These are phyloP conservation scores for Trichoderma sp. DNA, from an alignment of 2,329 filamentous ascomycete genomes.

Conservation along the genomic window DNA sequence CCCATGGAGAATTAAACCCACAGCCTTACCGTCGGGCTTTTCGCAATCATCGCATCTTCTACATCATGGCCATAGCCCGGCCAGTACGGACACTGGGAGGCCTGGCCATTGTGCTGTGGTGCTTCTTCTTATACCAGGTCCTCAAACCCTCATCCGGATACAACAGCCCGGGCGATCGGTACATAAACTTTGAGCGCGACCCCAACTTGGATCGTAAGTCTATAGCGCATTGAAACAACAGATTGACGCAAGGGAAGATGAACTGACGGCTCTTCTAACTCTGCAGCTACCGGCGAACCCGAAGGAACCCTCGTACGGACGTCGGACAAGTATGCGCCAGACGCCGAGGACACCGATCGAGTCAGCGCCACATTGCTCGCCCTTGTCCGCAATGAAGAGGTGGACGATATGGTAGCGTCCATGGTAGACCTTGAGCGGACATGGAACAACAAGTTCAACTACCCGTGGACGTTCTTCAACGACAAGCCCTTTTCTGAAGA, in stretches of 20 bases:
- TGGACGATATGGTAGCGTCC: constrained; percentile 78
- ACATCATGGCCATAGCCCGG: constrained; percentile 78
- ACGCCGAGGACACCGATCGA: constrained; percentile 73
- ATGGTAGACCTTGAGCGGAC: constrained; percentile 92
- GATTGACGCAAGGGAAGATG: not conserved
- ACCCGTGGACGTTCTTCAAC: constrained; percentile 99
- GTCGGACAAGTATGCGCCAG: constrained; percentile 74
- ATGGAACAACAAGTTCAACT: constrained; percentile 99
- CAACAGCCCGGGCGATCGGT: constrained; percentile 44
- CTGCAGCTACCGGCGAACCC: constrained; percentile 77
- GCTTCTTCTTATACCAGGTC: constrained; percentile 77
- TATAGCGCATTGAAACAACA: not conserved
- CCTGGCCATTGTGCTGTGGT: constrained; percentile 69
- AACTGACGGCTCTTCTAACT: constrained; percentile 26
- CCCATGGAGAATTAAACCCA: constrained; percentile 17
- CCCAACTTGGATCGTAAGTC: constrained; percentile 82
- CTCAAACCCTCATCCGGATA: constrained; percentile 59
- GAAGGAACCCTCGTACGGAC: constrained; percentile 73
- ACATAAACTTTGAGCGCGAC: constrained; percentile 69
- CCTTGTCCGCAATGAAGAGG: constrained; percentile 88
- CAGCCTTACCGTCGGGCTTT: constrained; percentile 7
- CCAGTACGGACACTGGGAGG: constrained; percentile 79
- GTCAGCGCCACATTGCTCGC: constrained; percentile 93
- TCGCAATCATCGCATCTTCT: not conserved
- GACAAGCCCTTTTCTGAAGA: constrained; percentile 91